phyloP scores from a whole-genome alignment of 495 filamentous ascomycete species.

The Rusavskia elegans region DNA sequence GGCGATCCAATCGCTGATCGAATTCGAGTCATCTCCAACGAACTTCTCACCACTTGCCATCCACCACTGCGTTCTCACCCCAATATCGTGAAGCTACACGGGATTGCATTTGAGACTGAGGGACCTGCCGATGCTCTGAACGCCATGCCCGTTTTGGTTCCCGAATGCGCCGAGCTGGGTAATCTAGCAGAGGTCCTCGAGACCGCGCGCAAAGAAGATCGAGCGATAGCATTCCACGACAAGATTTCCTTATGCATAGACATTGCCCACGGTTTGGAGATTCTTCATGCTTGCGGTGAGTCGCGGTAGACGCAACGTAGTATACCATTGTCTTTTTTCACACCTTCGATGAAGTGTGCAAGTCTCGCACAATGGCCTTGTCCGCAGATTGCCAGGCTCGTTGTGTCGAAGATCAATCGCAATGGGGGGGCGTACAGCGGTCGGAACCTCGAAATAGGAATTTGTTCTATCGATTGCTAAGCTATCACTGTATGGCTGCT shows the following conservation, averaged over 20 bases:
- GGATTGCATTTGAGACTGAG: conserved; percentile 14
- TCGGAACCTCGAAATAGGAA: background rate
- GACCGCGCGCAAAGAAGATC: conserved; percentile 14
- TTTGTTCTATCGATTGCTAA: too few species aligned
- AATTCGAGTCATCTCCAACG: conserved; percentile 11
- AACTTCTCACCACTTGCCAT: conserved; percentile 15
- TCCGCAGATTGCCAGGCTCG: too few species aligned
- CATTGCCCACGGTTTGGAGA: conserved; percentile 16
- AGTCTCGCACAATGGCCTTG: too few species aligned
- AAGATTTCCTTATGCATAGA: conserved; percentile 15
- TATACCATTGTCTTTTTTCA: too few species aligned
- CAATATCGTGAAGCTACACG: conserved; percentile 17
- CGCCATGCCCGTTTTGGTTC: conserved; percentile 14
- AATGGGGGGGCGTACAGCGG: background rate
- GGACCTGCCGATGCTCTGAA: conserved; percentile 10
- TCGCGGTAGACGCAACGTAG: background rate
- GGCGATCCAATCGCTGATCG: conserved; percentile 6
- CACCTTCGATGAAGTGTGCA: too few species aligned
- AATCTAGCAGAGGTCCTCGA: conserved; percentile 16
- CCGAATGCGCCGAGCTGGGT: conserved; percentile 15
- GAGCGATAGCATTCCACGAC: conserved; percentile 12
- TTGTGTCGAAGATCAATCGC: too few species aligned
- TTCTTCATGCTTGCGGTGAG: conserved; percentile 18
- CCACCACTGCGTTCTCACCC: conserved; percentile 13
- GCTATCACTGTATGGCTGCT: too few species aligned